Percentiles rank a stretch among this genome's conserved stretches.
Conservation (phyloP, 176 grass and related monocot genomes). For the Metroxylon sagu region DNA sequence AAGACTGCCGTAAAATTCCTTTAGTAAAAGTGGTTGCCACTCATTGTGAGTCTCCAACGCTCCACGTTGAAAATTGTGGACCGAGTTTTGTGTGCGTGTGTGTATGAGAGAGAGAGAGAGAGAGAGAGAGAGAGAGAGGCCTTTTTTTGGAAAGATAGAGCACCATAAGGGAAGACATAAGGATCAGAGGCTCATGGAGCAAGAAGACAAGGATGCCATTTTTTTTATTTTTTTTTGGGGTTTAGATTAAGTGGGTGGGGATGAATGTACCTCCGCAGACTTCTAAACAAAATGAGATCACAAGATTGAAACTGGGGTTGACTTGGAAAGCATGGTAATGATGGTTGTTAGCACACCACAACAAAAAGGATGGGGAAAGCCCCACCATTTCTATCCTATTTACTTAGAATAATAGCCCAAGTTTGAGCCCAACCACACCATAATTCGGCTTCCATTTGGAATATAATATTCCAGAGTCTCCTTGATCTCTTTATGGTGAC, state of each 20-base stretch:
- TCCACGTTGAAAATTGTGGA: neutral
- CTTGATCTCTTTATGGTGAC: constrained; percentile 2
- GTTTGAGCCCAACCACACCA: constrained; percentile 24
- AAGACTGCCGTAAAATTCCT: constrained; percentile 9
- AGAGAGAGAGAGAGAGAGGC: neutral
- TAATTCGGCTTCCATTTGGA: constrained; percentile 6
- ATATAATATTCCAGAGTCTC: no score
- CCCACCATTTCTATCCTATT: constrained; percentile 21
- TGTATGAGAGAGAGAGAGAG: neutral
- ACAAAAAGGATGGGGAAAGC: constrained; percentile 3
- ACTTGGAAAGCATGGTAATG: constrained; percentile 20
- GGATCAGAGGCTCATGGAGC: no score
- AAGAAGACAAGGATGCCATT: neutral
- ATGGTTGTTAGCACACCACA: constrained; percentile 22
- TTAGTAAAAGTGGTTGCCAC: neutral
- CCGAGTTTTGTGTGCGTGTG: no score
- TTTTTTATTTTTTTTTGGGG: neutral
- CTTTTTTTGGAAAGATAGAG: neutral
- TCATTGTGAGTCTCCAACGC: constrained; percentile 2
- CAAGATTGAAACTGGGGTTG: constrained; percentile 23
- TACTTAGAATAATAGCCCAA: constrained; percentile 13
- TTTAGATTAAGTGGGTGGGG: constrained; percentile 7
- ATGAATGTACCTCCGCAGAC: constrained; percentile 18
- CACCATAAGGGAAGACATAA: neutral
- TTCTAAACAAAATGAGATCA: constrained; percentile 13